Evolutionary conservation across 306 rosid genomes (phyloP).

Genomic region (Quercus rubra): DNA sequence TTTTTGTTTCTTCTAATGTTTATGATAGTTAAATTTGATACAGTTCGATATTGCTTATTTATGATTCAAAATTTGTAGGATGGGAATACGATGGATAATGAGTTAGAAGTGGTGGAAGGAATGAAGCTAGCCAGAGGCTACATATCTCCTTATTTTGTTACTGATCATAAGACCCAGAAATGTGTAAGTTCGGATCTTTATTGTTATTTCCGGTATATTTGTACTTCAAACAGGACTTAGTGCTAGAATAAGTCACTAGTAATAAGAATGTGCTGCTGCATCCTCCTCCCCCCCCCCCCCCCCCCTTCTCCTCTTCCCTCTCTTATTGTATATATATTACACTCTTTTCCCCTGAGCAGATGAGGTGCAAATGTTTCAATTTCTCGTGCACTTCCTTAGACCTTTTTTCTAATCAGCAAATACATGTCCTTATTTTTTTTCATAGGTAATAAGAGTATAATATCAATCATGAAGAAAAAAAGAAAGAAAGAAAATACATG

Average conservation of each 20-base stretch:
- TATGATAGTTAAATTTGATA: neutral
- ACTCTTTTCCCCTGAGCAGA: neutral
- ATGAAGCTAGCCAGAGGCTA: slow-evolving; percentile 86
- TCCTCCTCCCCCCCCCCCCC: rapidly evolving
- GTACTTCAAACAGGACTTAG: neutral
- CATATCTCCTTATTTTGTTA: slow-evolving; percentile 89
- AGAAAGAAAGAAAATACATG: too few species aligned
- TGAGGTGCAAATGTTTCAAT: neutral
- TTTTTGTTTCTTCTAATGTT: slow-evolving; percentile 10
- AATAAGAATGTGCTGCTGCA: slow-evolving; percentile 1
- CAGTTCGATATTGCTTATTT: slow-evolving; percentile 16
- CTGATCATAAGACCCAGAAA: slow-evolving; percentile 79
- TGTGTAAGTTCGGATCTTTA: slow-evolving; percentile 59
- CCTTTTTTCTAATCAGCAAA: neutral
- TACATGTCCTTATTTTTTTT: too few species aligned
- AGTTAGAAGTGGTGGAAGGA: slow-evolving; percentile 97
- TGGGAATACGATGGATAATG: slow-evolving; percentile 91
- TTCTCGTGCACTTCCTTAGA: neutral
- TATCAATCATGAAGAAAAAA: too few species aligned
- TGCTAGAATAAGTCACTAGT: neutral
- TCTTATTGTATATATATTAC: neutral
- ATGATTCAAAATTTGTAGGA: slow-evolving; percentile 49
- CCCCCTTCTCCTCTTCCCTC: too few species aligned
- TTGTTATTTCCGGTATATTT: slow-evolving; percentile 12
- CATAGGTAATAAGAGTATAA: too few species aligned